Evolutionary conservation across 1,139 yeast genomes (phyloP), one percentile per base, ranked within the genome.

Genomic region (Protomyces macrosporus): DNA sequence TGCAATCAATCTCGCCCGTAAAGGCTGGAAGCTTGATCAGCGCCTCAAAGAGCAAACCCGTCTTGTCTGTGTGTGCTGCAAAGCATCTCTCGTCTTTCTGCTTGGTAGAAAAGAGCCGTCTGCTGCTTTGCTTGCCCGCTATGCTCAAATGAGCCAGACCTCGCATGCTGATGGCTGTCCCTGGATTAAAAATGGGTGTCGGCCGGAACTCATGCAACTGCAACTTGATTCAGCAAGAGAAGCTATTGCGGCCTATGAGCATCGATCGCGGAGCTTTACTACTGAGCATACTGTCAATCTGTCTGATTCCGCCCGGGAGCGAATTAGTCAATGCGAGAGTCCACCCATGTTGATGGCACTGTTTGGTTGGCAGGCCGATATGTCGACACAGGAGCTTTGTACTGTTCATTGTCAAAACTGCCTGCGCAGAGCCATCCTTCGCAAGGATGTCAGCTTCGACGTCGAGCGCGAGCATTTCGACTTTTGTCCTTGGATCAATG

Each of bases 401-500:
- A 23, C 45, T 12, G 37, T 48, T 3, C 16, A 6, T 3, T 60
- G 63, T 12, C 54, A 45, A n/a, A 50, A 37, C 33, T 54, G 63
- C 35, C 63, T 45, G 35, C n/a, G 63, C 5, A 34, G 53, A 2
- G 35, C 45, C 32, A 4, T 12, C 33, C 23, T 59, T 2, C 16
- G 35, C 14, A 32, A 34, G 3, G 14, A 53, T 9, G 55, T 3
- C 1, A 9, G 36, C 6, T 9, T 60, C n/a, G 48, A 53, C 3
- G 23, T 34, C 5, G 33, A 12, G 50, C 32, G n/a, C n/a, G 63
- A 60, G 48, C 63, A 60, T 45, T 45, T 16, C 30, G 58, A 42
- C 16, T 60, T 42, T 45, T 60, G 63, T 48, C 63, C 63, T 3
- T 60, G 63, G 63, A 54, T 60, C 23, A 45, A 36, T 10, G 16